A percentile compares a stretch with the other conserved stretches of the same genome.
These are phyloP conservation scores for Plasmodium reichenowi DNA, from an alignment of 169 alveolate genomes.

Conservation along the genomic window DNA sequence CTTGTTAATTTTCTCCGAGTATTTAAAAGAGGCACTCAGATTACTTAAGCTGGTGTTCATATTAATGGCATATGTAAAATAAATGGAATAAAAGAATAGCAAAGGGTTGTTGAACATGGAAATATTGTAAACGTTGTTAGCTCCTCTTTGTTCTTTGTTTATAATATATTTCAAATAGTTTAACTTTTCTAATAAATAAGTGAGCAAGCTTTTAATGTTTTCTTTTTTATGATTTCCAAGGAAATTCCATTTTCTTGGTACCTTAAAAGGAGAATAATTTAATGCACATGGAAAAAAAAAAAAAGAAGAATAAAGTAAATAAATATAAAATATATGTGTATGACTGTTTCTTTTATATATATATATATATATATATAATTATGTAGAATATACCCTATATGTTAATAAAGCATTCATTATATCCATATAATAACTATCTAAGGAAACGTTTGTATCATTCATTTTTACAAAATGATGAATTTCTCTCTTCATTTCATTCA, in stretches of 20 bases:
- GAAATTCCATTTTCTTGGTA: constrained; percentile 44
- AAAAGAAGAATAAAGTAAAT: neutral
- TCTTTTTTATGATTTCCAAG: constrained; percentile 36
- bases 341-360: neutral
- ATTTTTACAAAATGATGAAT: constrained; percentile 13
- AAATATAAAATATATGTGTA: neutral
- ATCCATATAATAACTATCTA: neutral
- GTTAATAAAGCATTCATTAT: constrained; percentile 4
- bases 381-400: constrained; percentile 13
- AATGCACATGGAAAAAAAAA: neutral
- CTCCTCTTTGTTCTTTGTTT: constrained; percentile 55
- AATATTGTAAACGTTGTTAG: constrained; percentile 19
- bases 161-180: constrained; percentile 27
- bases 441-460: neutral
- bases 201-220: constrained; percentile 19
- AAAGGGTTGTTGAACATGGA: constrained; percentile 52
- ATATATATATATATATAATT: neutral
- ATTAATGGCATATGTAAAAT: constrained; percentile 37
- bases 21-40: constrained; percentile 21
- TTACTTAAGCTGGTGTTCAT: constrained; percentile 21
- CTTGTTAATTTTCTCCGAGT: constrained; percentile 31
- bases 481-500: constrained; percentile 29
- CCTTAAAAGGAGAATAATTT: constrained; percentile 1
- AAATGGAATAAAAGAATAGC: constrained; percentile 48
- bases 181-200: constrained; percentile 13